These are phyloP conservation scores for Leishmania lainsoni DNA, from an alignment of 208 protist genomes.

Conservation along the genomic window DNA sequence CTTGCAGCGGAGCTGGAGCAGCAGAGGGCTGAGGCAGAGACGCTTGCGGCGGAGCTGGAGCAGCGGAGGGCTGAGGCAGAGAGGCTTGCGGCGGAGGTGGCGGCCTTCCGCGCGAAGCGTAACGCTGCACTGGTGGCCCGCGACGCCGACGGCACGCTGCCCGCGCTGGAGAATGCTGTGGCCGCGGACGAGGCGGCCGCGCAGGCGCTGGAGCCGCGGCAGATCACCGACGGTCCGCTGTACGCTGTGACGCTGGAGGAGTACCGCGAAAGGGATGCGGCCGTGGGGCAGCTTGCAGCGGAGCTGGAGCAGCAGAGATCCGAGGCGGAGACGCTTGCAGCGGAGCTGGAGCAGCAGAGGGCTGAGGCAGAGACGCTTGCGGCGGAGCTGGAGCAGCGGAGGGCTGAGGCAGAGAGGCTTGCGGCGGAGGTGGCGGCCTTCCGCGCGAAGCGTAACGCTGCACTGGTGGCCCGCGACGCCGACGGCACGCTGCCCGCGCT, in stretches of 20 bases:
- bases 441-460: too few species aligned
- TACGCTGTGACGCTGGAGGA: slow-evolving; percentile 31
- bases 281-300: too few species aligned
- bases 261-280: too few species aligned
- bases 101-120: slow-evolving; percentile 22
- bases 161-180: slow-evolving; percentile 16
- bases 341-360: too few species aligned
- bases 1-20: slow-evolving; percentile 3
- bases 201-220: slow-evolving; percentile 19
- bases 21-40: too few species aligned
- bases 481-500: not conserved
- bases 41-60: slow-evolving; percentile 9
- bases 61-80: slow-evolving; percentile 11
- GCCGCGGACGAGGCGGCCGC: slow-evolving; percentile 23
- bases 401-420: too few species aligned
- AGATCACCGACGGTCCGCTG: slow-evolving; percentile 29
- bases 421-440: slow-evolving; percentile 25
- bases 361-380: too few species aligned
- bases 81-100: slow-evolving; percentile 5
- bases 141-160: slow-evolving; percentile 35
- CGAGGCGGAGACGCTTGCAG: too few species aligned
- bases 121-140: slow-evolving; percentile 28
- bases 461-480: too few species aligned
- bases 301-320: too few species aligned
- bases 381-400: too few species aligned